Percentiles rank a stretch among this genome's conserved stretches.
Conservation (phyloP, 2,329 filamentous ascomycete species). For the Aureobasidium sp. region DNA sequence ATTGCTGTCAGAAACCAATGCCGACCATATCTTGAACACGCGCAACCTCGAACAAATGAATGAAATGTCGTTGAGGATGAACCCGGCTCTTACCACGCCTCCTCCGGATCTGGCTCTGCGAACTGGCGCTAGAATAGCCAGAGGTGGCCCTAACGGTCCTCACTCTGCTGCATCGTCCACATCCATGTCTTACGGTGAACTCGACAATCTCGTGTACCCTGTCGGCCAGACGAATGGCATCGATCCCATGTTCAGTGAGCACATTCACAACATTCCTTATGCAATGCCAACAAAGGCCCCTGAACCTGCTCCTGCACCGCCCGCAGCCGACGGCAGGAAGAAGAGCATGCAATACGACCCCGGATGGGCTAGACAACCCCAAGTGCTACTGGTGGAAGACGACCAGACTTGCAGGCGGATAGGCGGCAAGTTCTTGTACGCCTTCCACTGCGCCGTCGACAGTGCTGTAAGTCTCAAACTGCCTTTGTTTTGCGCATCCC, state of each 20-base stretch:
- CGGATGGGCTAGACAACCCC: conserved; percentile 61
- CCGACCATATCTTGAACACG: conserved; percentile 57
- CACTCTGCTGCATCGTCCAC: conserved; percentile 45
- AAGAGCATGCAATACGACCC: conserved; percentile 56
- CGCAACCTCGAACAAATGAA: conserved; percentile 60
- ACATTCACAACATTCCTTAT: conserved; percentile 92
- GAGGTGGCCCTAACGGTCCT: conserved; percentile 35
- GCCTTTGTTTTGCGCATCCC: background rate
- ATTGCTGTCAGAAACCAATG: conserved; percentile 57
- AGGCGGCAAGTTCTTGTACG: conserved; percentile 59
- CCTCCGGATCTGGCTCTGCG: conserved; percentile 46
- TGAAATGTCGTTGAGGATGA: conserved; percentile 49
- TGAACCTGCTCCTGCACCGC: conserved; percentile 35
- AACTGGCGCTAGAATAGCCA: conserved; percentile 37
- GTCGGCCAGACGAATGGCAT: conserved; percentile 88
- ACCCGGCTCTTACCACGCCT: conserved; percentile 50
- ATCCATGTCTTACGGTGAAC: conserved; percentile 49
- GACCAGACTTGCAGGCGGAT: conserved; percentile 61
- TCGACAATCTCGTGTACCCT: conserved; percentile 76
- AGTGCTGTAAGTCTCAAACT: conserved; percentile 47
- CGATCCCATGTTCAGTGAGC: conserved; percentile 88
- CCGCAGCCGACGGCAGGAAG: conserved; percentile 49
- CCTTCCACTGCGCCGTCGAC: conserved; percentile 57
- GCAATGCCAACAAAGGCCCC: conserved; percentile 60
- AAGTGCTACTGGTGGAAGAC: conserved; percentile 85